Evolutionary conservation across 306 rosid species (phyloP), one percentile per base, ranked within the genome.

Genomic region (Lathyrus aphaca): DNA sequence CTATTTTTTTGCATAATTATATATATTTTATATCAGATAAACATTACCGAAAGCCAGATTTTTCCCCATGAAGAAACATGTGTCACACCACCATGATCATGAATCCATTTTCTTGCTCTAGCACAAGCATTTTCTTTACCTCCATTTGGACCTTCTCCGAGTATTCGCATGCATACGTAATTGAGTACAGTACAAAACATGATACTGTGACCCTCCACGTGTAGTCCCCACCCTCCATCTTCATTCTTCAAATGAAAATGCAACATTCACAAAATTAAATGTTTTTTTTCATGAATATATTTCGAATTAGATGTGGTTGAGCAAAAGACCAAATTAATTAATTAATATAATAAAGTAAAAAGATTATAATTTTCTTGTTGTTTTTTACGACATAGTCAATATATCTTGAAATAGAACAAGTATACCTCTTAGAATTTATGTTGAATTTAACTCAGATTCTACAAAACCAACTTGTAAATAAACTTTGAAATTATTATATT

Each of bases 141-240:
- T 7, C 83, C 91, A n/a, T 49, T 2, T 0, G 83, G 79, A 19
- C 85, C 87, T 72, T 81, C 89, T 7, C 96, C 89, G 0, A 89
- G 89, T 1, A 89, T 50, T 13, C 91, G 87, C 85, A 88, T 84
- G 6, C 83, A 63, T 12, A 79, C 53, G 46, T 86, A 88, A 75
- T 74, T 88, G 0, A 85, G 67, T 18, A 64, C 67, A 1, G 94
- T 88, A 58, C 87, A 64, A 6, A 88, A 85, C 94, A 83, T 85
- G 61, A 23, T 61, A 75, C 88, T 88, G 5, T 79, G 85, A 2
- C 90, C 85, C 50, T 81, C 84, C 2, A 88, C 37, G 14, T 88
- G 91, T 2, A 89, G 29, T 8, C 96, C 96, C 96, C 91, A 89
- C 2, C 96, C 96, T 27, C 96, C 96, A 65, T 89, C 96, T 77